Evolutionary conservation across 2,329 filamentous ascomycete species (phyloP).

Genomic region (Cryphonectria radicalis): DNA sequence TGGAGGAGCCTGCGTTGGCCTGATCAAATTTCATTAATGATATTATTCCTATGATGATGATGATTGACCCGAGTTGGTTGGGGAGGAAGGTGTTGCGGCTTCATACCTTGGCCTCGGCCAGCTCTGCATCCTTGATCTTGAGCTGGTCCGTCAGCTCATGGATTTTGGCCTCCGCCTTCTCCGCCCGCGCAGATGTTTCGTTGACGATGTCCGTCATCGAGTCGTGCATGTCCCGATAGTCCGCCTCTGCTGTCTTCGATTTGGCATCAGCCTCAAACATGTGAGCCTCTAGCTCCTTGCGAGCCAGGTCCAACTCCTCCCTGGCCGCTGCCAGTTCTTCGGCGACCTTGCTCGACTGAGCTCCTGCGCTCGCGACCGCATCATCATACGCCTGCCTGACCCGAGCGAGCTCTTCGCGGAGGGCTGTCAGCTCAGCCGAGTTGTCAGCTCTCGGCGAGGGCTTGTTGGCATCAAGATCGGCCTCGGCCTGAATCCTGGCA

Average conservation of each 20-base stretch:
- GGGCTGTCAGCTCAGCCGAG: slow-evolving; percentile 56
- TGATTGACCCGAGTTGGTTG: slow-evolving; percentile 2
- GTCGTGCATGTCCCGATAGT: slow-evolving; percentile 67
- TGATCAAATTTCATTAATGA: slow-evolving; percentile 34
- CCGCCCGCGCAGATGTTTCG: slow-evolving; percentile 59
- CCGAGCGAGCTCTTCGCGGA: slow-evolving; percentile 54
- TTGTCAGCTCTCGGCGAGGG: slow-evolving; percentile 49
- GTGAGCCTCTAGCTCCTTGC: slow-evolving; percentile 59
- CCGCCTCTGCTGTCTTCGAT: slow-evolving; percentile 59
- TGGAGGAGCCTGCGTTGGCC: slow-evolving; percentile 47
- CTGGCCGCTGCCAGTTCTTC: slow-evolving; percentile 43
- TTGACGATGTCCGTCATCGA: slow-evolving; percentile 64
- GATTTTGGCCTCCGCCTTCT: slow-evolving; percentile 52
- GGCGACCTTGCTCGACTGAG: slow-evolving; percentile 43
- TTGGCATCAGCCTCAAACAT: slow-evolving; percentile 55
- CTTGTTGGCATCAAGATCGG: slow-evolving; percentile 63
- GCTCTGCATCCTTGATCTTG: slow-evolving; percentile 67
- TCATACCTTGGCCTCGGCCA: slow-evolving; percentile 63
- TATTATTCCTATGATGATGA: neutral
- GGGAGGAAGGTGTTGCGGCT: slow-evolving; percentile 10
- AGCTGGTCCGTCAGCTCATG: slow-evolving; percentile 58
- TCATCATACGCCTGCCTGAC: slow-evolving; percentile 44
- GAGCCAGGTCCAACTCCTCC: slow-evolving; percentile 52
- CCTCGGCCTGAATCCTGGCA: slow-evolving; percentile 61
- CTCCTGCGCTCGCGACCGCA: slow-evolving; percentile 39